Evolutionary conservation across 352 stramenopile genomes (phyloP).

Genomic region (Salisapilia sapeloensis): DNA sequence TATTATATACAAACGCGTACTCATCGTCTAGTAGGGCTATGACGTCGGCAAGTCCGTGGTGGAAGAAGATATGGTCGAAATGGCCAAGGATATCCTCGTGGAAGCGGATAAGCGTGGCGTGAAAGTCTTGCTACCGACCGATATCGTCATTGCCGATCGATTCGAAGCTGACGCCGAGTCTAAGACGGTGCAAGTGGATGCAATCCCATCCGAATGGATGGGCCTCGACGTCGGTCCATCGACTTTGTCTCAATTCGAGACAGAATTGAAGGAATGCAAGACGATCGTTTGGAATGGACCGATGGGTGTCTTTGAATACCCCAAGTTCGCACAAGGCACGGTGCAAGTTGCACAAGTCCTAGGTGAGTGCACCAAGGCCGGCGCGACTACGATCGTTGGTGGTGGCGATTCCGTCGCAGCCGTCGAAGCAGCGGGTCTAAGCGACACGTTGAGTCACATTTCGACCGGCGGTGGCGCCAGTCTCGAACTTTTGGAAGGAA

Average conservation of each 20-base stretch:
- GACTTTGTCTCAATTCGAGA: constrained; percentile 34
- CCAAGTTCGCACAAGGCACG: constrained; percentile 91
- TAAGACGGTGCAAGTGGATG: constrained; percentile 46
- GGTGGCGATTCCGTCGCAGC: constrained; percentile 94
- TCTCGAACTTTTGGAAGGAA: constrained; percentile 97
- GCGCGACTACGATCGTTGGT: constrained; percentile 82
- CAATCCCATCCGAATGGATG: constrained; percentile 93
- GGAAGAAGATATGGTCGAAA: constrained; percentile 89
- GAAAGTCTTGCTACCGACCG: constrained; percentile 82
- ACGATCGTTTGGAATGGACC: constrained; percentile 90
- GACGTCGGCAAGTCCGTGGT: constrained; percentile 89
- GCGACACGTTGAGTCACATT: constrained; percentile 92
- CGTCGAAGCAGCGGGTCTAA: constrained; percentile 86
- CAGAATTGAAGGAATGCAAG: constrained; percentile 84
- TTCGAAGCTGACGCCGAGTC: constrained; percentile 45
- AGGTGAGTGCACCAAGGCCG: constrained; percentile 68
- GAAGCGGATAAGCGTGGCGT: constrained; percentile 79
- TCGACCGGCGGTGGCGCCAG: constrained; percentile 96
- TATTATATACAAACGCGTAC: too few species aligned
- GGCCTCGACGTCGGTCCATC: constrained; percentile 80
- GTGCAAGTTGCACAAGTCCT: constrained; percentile 85
- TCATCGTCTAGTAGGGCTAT: constrained; percentile 59
- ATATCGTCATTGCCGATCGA: constrained; percentile 91
- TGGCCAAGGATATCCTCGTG: constrained; percentile 84
- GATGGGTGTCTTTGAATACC: constrained; percentile 98